Percentiles rank a stretch among this genome's conserved stretches.
Evolutionary conservation across 2,329 filamentous ascomycete species (phyloP).

Genomic region (Thermoascus crustaceus): DNA sequence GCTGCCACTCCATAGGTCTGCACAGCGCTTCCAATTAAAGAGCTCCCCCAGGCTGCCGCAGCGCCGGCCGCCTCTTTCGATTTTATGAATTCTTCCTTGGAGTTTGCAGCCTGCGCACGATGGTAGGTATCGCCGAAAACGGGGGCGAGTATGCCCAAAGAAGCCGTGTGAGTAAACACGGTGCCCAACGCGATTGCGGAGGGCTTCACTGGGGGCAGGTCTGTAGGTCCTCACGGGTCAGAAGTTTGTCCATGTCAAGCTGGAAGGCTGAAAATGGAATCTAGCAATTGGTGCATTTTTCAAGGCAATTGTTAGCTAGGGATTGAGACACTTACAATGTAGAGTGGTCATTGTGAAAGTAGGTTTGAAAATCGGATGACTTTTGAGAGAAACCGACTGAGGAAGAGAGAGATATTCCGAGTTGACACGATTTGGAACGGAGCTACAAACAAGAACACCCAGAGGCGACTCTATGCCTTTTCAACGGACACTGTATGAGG

Average conservation of each 20-base stretch:
- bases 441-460: neutral
- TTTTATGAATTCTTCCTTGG: slow-evolving; percentile 91
- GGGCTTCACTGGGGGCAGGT: slow-evolving; percentile 83
- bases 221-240: slow-evolving; percentile 27
- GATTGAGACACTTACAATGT: slow-evolving; percentile 42
- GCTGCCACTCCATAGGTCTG: slow-evolving; percentile 87
- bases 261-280: slow-evolving; percentile 5
- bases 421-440: slow-evolving; percentile 1
- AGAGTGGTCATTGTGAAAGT: slow-evolving; percentile 49
- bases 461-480: slow-evolving; percentile 1
- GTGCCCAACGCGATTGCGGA: slow-evolving; percentile 95
- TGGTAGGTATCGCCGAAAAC: slow-evolving; percentile 93
- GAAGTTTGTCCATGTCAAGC: too few species aligned
- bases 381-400: neutral
- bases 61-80: slow-evolving; percentile 87
- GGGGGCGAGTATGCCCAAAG: slow-evolving; percentile 77
- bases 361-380: too few species aligned
- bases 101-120: slow-evolving; percentile 82
- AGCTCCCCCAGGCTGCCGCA: slow-evolving; percentile 82
- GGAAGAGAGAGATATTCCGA: neutral
- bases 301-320: neutral
- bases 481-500: neutral
- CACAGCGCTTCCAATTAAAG: slow-evolving; percentile 76
- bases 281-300: too few species aligned
- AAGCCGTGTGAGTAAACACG: slow-evolving; percentile 87